A percentile compares a stretch with the other conserved stretches of the same genome.
phyloP scores from a whole-genome alignment of 108 stramenopile species.

The Nitzschia sp. region DNA sequence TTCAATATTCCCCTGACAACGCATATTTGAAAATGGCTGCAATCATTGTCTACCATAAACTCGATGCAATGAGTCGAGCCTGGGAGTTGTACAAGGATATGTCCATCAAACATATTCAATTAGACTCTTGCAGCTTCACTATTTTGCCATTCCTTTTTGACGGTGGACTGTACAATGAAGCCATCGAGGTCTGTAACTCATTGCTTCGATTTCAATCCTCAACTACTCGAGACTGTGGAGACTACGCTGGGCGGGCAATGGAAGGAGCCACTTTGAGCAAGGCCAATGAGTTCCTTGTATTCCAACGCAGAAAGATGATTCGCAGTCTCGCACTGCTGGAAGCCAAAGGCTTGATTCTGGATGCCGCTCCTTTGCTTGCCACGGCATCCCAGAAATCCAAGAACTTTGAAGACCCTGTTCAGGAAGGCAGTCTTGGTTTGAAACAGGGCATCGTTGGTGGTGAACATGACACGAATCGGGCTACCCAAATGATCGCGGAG shows the following conservation, averaged over 20 bases:
- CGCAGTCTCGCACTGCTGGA: constrained; percentile 54
- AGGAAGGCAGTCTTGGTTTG: constrained; percentile 41
- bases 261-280: constrained; percentile 62
- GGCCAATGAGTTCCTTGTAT: constrained; percentile 67
- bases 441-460: constrained; percentile 69
- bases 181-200: constrained; percentile 44
- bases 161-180: constrained; percentile 73
- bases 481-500: constrained; percentile 58
- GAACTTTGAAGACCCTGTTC: constrained; percentile 31
- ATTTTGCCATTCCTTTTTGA: constrained; percentile 57
- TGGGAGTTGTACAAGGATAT: constrained; percentile 51
- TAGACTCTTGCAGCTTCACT: constrained; percentile 72
- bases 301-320: constrained; percentile 69
- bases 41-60: constrained; percentile 49
- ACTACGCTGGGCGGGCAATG: constrained; percentile 60
- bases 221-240: constrained; percentile 58
- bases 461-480: constrained; percentile 52
- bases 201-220: constrained; percentile 60
- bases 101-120: constrained; percentile 75
- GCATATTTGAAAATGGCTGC: constrained; percentile 71
- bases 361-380: constrained; percentile 60
- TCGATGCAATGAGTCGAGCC: constrained; percentile 47
- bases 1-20: constrained; percentile 75
- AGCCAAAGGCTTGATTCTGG: constrained; percentile 69
- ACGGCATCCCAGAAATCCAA: constrained; percentile 14